Percentiles rank a stretch among this genome's conserved stretches.
Conservation (phyloP, 768 basidiomycete species). For the Lactarius vividus region DNA sequence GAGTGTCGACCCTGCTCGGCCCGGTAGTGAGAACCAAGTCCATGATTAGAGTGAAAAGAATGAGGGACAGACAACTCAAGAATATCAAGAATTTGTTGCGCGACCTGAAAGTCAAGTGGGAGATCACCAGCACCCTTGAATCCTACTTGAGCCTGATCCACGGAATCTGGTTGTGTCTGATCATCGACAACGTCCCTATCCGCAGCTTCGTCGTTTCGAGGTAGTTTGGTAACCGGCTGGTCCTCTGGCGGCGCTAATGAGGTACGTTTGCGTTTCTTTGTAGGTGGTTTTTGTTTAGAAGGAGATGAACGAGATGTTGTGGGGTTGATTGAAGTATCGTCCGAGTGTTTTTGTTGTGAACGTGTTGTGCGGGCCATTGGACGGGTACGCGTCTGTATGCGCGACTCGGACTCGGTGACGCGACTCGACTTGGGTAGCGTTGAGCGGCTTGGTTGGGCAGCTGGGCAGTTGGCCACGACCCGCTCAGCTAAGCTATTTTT, state of each 20-base stretch:
- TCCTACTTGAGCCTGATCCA: slow-evolving; percentile 29
- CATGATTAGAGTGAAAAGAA: slow-evolving; percentile 10
- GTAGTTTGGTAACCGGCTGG: slow-evolving; percentile 49
- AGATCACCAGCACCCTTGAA: slow-evolving; percentile 46
- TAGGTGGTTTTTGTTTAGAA: slow-evolving; percentile 33
- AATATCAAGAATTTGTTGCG: slow-evolving; percentile 56
- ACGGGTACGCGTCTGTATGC: slow-evolving; percentile 37
- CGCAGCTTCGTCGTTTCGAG: slow-evolving; percentile 36
- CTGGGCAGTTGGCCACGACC: background rate
- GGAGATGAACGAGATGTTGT: slow-evolving; percentile 26
- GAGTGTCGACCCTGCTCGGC: slow-evolving; percentile 60
- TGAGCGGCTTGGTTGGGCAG: background rate
- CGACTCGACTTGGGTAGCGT: slow-evolving; percentile 26
- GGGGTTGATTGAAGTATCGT: slow-evolving; percentile 35
- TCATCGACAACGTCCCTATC: slow-evolving; percentile 37
- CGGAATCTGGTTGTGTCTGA: slow-evolving; percentile 30
- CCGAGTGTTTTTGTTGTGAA: slow-evolving; percentile 50
- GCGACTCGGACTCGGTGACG: slow-evolving; percentile 12
- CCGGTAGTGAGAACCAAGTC: slow-evolving; percentile 15
- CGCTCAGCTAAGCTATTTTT: background rate
- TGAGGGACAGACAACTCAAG: slow-evolving; percentile 48
- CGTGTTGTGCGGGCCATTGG: slow-evolving; percentile 78
- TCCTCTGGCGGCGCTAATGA: slow-evolving; percentile 47
- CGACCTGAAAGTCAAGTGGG: slow-evolving; percentile 45
- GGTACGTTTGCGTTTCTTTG: slow-evolving; percentile 70